Evolutionary conservation across 805 yeast genomes (phyloP).

Genomic region (Hanseniaspora taiwanica): DNA sequence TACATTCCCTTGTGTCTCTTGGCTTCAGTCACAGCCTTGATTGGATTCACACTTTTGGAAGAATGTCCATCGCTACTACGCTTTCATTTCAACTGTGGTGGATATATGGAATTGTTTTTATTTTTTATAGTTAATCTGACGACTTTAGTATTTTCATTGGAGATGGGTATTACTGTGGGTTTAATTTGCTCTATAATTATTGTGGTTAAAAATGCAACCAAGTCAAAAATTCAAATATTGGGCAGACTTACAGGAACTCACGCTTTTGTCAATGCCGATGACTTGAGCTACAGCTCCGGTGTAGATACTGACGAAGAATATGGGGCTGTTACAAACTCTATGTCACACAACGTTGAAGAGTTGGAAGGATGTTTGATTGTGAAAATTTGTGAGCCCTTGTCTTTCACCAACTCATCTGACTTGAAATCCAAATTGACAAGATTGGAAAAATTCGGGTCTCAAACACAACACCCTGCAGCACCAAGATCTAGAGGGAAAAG

Average conservation of each 20-base stretch:
- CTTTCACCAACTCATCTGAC: constrained; percentile 76
- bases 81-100: constrained; percentile 62
- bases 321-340: constrained; percentile 4
- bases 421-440: constrained; percentile 52
- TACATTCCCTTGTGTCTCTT: constrained; percentile 69
- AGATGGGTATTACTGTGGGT: constrained; percentile 84
- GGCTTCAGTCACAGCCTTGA: constrained; percentile 65
- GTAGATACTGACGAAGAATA: constrained; percentile 31
- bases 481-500: constrained; percentile 35
- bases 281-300: too few species aligned
- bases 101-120: constrained; percentile 64
- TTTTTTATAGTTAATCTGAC: constrained; percentile 49
- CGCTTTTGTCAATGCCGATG: constrained; percentile 58
- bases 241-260: constrained; percentile 52
- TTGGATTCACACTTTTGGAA: constrained; percentile 64
- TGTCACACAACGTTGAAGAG: constrained; percentile 20
- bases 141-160: constrained; percentile 66
- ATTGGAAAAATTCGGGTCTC: constrained; percentile 65
- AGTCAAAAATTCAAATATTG: constrained; percentile 72
- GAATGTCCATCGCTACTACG: constrained; percentile 71
- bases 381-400: constrained; percentile 76
- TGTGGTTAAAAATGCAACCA: constrained; percentile 67
- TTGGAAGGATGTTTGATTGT: constrained; percentile 67
- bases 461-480: constrained; percentile 62
- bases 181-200: constrained; percentile 65